Evolutionary conservation across 2,329 filamentous ascomycete genomes (phyloP).

Genomic region (Colletotrichum godetiae): DNA sequence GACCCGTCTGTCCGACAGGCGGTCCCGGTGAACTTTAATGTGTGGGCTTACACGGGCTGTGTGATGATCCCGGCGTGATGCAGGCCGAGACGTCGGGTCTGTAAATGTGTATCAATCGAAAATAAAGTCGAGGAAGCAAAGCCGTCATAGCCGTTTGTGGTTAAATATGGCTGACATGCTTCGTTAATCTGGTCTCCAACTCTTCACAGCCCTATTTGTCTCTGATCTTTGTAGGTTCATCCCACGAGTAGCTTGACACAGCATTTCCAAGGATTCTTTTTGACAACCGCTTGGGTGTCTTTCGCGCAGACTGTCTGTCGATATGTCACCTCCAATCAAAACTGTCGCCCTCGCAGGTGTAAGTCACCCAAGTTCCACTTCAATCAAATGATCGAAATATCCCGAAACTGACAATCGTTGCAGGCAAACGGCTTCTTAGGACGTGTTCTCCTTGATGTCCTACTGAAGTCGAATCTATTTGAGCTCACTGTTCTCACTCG

Average conservation of each 20-base stretch:
- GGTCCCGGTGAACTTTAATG: slow-evolving; percentile 19
- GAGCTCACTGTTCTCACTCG: slow-evolving; percentile 51
- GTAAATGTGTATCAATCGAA: not conserved
- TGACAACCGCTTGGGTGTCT: not conserved
- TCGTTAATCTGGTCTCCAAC: not conserved
- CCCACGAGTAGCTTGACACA: not conserved
- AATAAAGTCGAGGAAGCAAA: not conserved
- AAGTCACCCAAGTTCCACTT: not conserved
- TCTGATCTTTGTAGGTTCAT: not conserved
- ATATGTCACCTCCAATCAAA: slow-evolving; percentile 19
- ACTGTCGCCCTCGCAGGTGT: slow-evolving; percentile 20
- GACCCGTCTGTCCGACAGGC: not conserved
- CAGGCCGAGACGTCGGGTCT: slow-evolving; percentile 12
- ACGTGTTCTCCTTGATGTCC: slow-evolving; percentile 42
- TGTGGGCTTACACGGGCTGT: slow-evolving; percentile 6
- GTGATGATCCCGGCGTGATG: slow-evolving; percentile 7
- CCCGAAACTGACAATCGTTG: not conserved
- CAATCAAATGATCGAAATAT: not conserved
- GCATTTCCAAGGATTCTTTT: not conserved
- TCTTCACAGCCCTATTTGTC: not conserved
- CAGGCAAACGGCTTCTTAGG: slow-evolving; percentile 49
- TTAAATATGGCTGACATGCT: not conserved
- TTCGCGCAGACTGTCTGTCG: not conserved
- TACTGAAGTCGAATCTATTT: slow-evolving; percentile 46
- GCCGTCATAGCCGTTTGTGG: not conserved